Evolutionary conservation across 202 grass and related monocot species (phyloP).

Genomic region (Cymbopogon flexuosus): DNA sequence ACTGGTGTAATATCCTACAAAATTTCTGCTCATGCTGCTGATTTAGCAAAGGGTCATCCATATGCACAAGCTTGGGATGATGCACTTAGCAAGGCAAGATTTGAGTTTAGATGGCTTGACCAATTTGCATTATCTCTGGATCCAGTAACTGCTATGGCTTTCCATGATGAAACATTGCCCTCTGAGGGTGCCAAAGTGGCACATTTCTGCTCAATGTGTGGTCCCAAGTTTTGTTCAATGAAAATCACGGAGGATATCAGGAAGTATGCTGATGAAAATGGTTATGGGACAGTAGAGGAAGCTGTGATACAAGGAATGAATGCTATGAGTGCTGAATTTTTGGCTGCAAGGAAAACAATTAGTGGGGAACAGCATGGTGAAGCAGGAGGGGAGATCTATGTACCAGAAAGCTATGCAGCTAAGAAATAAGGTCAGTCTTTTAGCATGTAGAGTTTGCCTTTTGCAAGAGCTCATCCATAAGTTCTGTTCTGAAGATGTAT

Average conservation of each 20-base stretch:
- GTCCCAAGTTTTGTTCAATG: slow-evolving; percentile 98
- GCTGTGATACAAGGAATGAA: slow-evolving; percentile 84
- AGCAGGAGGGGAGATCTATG: slow-evolving; percentile 93
- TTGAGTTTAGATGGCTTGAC: slow-evolving; percentile 99
- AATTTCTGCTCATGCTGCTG: slow-evolving; percentile 93
- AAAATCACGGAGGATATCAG: slow-evolving; percentile 98
- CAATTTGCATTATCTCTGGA: slow-evolving; percentile 93
- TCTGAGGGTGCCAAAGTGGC: slow-evolving; percentile 96
- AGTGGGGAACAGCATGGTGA: slow-evolving; percentile 96
- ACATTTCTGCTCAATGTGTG: slow-evolving; percentile 99
- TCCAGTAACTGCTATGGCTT: slow-evolving; percentile 92
- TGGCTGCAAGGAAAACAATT: slow-evolving; percentile 74
- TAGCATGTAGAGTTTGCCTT: slow-evolving; percentile 21
- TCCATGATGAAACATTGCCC: slow-evolving; percentile 93
- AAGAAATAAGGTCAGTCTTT: slow-evolving; percentile 61
- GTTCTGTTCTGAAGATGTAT: neutral
- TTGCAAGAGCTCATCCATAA: neutral
- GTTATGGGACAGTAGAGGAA: slow-evolving; percentile 85
- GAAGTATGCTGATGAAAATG: slow-evolving; percentile 93
- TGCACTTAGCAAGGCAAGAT: slow-evolving; percentile 91
- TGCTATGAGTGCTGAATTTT: slow-evolving; percentile 91
- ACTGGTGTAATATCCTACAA: slow-evolving; percentile 92
- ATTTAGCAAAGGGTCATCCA: slow-evolving; percentile 87
- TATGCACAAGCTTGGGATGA: slow-evolving; percentile 93
- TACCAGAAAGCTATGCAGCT: slow-evolving; percentile 73